Evolutionary conservation across 2,329 filamentous ascomycete species (phyloP).

Genomic region (Fusarium oligoseptatum): DNA sequence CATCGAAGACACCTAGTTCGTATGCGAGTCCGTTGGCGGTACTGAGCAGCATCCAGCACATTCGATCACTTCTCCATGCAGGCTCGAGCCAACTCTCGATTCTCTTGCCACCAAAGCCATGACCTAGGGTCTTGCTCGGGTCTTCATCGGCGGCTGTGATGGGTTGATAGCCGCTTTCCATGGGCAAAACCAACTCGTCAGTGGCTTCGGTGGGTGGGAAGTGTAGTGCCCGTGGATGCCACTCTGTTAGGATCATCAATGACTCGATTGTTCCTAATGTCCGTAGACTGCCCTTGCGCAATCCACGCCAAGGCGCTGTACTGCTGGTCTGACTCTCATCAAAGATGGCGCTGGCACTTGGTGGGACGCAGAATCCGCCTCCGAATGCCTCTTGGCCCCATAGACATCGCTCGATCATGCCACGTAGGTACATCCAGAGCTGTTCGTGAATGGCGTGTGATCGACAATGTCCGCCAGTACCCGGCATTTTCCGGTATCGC

Average conservation of each 20-base stretch:
- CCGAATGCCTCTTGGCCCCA: conserved; percentile 98
- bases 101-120: conserved; percentile 81
- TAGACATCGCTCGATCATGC: conserved; percentile 94
- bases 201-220: conserved; percentile 87
- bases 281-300: conserved; percentile 83
- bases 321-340: conserved; percentile 74
- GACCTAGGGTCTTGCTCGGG: conserved; percentile 51
- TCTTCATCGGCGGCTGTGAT: conserved; percentile 55
- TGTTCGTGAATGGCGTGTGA: conserved; percentile 95
- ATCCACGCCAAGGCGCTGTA: conserved; percentile 77
- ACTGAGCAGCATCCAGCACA: conserved; percentile 98
- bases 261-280: conserved; percentile 96
- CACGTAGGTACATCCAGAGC: conserved; percentile 92
- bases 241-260: conserved; percentile 93
- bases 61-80: conserved; percentile 92
- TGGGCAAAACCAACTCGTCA: conserved; percentile 76
- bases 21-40: conserved; percentile 91
- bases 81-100: conserved; percentile 98
- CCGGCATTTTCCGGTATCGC: conserved; percentile 83
- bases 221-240: conserved; percentile 94
- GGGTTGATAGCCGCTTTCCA: conserved; percentile 63
- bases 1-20: conserved; percentile 95
- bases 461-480: conserved; percentile 84
- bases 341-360: conserved; percentile 62
- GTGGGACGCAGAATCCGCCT: conserved; percentile 84